Evolutionary conservation across 768 basidiomycete genomes (phyloP), one percentile per base, ranked within the genome.

Genomic region (Hortiboletus campestris): DNA sequence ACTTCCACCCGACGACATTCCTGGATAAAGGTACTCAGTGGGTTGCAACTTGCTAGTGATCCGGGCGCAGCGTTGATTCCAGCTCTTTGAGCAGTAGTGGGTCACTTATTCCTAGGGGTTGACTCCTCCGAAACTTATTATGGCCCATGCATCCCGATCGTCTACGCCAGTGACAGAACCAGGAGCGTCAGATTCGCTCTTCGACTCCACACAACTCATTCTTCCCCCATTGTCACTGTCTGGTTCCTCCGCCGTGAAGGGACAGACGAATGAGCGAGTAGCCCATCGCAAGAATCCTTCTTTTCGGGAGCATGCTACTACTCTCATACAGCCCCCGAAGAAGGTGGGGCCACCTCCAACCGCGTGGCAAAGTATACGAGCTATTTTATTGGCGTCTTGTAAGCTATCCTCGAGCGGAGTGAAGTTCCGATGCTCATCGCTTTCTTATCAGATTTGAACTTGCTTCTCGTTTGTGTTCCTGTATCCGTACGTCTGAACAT

Each of bases 381-480:
- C 85, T 1, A 81, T 89, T 48, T 17, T 86, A 6, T 38, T 71
- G 12, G 75, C 79, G 19, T 86, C 86, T 22, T 87, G 88, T 88
- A 56, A 47, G 79, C 35, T 32, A 13, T 50, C n/a, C 8, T n/a
- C 38, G 8, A 35, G 34, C 42, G 20, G 8, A 17, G 2, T 10
- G 17, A 45, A 17, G 14, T 9, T 19, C 46, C 55, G 12, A 51
- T 56, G 2, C 49, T 62, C 16, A 57, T 25, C 34, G 16, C 0
- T 35, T 39, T 34, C 25, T 29, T 51, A 0, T 28, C 40, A 89
- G 88, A 83, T 79, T 65, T 90, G 7, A 91, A 91, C 63, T 16
- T 88, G 22, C 71, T 91, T 16, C 76, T 89, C 2, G 60, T 86
- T 12, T 89, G 79, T 64, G 88, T 91, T 32, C 88, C 88, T 3